Evolutionary conservation across 306 rosid species (phyloP), one percentile per base, ranked within the genome.

Genomic region (barrel medic (Medicago truncatula)): DNA sequence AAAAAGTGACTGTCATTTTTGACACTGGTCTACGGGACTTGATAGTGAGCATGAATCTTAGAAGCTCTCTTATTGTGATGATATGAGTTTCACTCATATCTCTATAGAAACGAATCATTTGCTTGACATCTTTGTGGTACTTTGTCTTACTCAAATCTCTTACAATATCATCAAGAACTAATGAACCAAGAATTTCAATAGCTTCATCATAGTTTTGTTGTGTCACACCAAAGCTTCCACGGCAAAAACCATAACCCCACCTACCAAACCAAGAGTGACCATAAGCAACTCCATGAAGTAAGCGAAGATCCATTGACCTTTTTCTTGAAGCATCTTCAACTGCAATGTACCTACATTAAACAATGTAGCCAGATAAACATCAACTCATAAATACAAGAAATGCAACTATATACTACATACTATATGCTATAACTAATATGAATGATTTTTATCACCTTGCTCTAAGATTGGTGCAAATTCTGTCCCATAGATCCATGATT

Each of bases 221-320:
- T 41, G 82, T 85, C 18, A 90, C 90, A 1, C 97, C 96, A 43
- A 89, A 94, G 79, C 94, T 88, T 74, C 97, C 97, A 5, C 87
- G 92, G 61, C 82, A 81, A 53, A 94, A 91, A 43, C 70, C 80
- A 71, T 94, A 94, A 2, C 91, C 96, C 98, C 98, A 94, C 68
- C 97, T 83, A 17, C 97, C 97, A 31, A 93, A 93, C 98, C 98
- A 93, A 14, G 94, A 86, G 78, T 93, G 96, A 6, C 89, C 89
- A 67, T 93, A 91, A 12, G 98, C 96, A 38, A 93, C 90, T 54
- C 98, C 98, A 68, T 93, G 91, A 18, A 93, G 91, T 23, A 93
- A 80, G 43, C 98, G 89, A 53, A 94, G 96, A 71, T 91, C 94
- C 97, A 94, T 91, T 0, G 83, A 75, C 41, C 93, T 81, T 72